Evolutionary conservation across 148 eudicot species (phyloP), one percentile per base, ranked within the genome.

Genomic region (Beta vulgaris): DNA sequence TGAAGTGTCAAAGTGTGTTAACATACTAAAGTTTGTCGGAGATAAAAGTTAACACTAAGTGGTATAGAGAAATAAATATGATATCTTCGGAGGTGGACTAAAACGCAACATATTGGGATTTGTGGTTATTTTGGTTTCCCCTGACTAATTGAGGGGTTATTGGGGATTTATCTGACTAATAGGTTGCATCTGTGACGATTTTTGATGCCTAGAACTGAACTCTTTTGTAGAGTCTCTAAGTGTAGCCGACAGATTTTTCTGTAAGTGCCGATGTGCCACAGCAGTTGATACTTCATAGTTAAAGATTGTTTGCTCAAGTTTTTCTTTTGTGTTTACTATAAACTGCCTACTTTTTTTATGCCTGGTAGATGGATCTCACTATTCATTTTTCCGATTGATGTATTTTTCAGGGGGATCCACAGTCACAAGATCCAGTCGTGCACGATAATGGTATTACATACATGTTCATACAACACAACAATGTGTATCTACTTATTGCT

Each of bases 381-480:
- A 11, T 73, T 67, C 67, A 34, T 14, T 58, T 72, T 37, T 57
- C 23, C 26, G 49, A 12, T 37, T 64, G 53, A 44, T 55, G 62
- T 18, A 7, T 81, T 29, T n/a, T 72, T n/a, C 83, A 76, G 83
- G 83, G 83, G 37, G 83, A 81, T 48, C 77, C 83, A 67, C 80
- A 81, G 68, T 81, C 77, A 58, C 96, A 91, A 84, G 92, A 92
- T 88, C 99, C 99, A 21, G 93, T 95, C 31, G 99, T 84, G 53
- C 61, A 87, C 70, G 99, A 92, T 79, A 79, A 92, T 84, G 99
- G 99, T 57, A 85, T 95, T 53, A 89, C 97, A 37, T 95, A 95
- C 84, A 83, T 95, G 97, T 95, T 85, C 78, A 82, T 95, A 39
- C 97, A 92, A 74, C 99, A 95, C 84, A 95, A 85, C 77, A 95